Conservation (phyloP, 257 asterid species). For the Solanum ahanhuiri region DNA sequence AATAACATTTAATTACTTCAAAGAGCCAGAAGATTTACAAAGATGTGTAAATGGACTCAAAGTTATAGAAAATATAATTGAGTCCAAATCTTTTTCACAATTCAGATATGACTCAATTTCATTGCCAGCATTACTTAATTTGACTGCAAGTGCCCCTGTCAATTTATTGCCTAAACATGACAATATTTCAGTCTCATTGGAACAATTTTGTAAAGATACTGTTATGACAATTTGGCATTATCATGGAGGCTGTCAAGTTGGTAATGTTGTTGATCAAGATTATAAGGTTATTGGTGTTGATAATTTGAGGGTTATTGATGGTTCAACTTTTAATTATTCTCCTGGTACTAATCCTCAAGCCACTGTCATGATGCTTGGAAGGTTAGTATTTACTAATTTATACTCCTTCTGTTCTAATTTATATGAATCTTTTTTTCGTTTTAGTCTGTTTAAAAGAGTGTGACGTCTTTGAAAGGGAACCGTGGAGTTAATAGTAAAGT, state of each 20-base stretch:
- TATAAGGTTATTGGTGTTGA: conserved; percentile 53
- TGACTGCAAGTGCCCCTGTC: conserved; percentile 53
- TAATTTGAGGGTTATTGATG: conserved; percentile 60
- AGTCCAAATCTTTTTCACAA: conserved; percentile 42
- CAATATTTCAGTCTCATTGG: conserved; percentile 50
- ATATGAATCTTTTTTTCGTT: neutral
- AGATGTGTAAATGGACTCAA: conserved; percentile 59
- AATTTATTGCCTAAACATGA: conserved; percentile 59
- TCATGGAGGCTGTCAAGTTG: conserved; percentile 79
- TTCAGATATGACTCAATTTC: conserved; percentile 40
- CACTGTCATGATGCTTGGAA: conserved; percentile 87
- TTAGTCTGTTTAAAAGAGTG: neutral
- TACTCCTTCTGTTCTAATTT: neutral
- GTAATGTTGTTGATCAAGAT: conserved; percentile 50
- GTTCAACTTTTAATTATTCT: conserved; percentile 63
- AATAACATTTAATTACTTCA: conserved; percentile 74
- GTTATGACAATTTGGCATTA: conserved; percentile 96
- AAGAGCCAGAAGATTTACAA: conserved; percentile 41
- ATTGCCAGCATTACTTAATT: conserved; percentile 43
- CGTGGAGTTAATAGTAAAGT: neutral
- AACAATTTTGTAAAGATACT: conserved; percentile 75
- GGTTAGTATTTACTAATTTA: conserved; percentile 22
- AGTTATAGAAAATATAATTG: conserved; percentile 48
- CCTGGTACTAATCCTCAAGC: conserved; percentile 96
- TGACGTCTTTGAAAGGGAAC: neutral